A percentile compares a stretch with the other conserved stretches of the same genome.
Evolutionary conservation across 495 filamentous ascomycete species (phyloP).

Genomic region (Sordaria brevicollis): DNA sequence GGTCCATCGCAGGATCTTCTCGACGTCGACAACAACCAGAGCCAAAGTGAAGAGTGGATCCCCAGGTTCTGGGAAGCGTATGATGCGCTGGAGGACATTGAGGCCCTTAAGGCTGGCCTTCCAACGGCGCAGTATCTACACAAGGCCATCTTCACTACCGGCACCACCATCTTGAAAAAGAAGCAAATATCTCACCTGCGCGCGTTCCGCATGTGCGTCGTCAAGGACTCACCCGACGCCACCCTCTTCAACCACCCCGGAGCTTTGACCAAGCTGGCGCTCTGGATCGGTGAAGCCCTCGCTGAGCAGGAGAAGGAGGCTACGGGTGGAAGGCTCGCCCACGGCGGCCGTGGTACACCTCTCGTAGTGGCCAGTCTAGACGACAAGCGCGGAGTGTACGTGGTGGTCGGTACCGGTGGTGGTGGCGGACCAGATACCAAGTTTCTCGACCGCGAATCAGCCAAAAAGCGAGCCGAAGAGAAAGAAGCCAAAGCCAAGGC

Average conservation of each 20-base stretch:
- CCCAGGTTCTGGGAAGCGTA: constrained; percentile 87
- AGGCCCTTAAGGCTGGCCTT: constrained; percentile 64
- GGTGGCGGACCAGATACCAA: constrained; percentile 57
- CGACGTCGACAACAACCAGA: constrained; percentile 32
- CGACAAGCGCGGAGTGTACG: constrained; percentile 77
- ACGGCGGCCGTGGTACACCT: constrained; percentile 64
- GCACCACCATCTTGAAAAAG: constrained; percentile 82
- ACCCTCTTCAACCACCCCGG: constrained; percentile 81
- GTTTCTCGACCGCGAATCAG: constrained; percentile 49
- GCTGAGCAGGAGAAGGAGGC: constrained; percentile 74
- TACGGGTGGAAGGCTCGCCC: constrained; percentile 49
- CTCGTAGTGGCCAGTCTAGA: constrained; percentile 85
- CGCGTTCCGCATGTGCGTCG: constrained; percentile 88
- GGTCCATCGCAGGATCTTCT: constrained; percentile 24
- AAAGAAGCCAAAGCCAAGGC: constrained; percentile 51
- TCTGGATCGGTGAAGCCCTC: constrained; percentile 92
- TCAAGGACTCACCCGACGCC: constrained; percentile 90
- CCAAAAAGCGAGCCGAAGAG: constrained; percentile 48
- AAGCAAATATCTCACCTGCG: constrained; percentile 84
- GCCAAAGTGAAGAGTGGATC: constrained; percentile 57
- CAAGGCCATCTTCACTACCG: constrained; percentile 86
- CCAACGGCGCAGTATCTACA: constrained; percentile 82
- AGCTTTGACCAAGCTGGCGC: constrained; percentile 80
- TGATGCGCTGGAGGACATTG: constrained; percentile 73
- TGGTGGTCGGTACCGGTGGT: constrained; percentile 80